These are phyloP conservation scores for Lupinus albus DNA, from an alignment of 306 rosid species.

Conservation along the genomic window DNA sequence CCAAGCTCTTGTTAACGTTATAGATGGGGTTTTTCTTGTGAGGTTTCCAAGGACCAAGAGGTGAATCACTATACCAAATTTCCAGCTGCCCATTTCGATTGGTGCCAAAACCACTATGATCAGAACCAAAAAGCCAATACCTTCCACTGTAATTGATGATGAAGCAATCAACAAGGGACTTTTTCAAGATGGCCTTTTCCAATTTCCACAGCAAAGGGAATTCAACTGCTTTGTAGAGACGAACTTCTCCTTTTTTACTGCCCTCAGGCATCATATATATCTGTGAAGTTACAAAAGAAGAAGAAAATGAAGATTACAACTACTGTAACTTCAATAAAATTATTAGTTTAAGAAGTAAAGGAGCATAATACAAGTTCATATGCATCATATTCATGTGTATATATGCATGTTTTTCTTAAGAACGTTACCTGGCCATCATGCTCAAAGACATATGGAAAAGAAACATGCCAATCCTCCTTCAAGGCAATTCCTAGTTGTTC, in stretches of 20 bases:
- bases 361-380: constrained; percentile 1
- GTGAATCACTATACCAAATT: constrained; percentile 85
- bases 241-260: constrained; percentile 78
- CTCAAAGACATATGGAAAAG: constrained; percentile 82
- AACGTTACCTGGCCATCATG: constrained; percentile 71
- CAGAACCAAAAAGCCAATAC: constrained; percentile 97
- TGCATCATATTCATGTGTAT: not conserved
- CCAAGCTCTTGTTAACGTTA: constrained; percentile 72
- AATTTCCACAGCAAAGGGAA: constrained; percentile 89
- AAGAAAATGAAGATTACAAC: constrained; percentile 27
- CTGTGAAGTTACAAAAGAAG: constrained; percentile 47
- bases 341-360: constrained; percentile 21
- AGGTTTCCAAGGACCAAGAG: constrained; percentile 93
- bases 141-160: constrained; percentile 58
- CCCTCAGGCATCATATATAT: constrained; percentile 97
- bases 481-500: constrained; percentile 84
- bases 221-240: constrained; percentile 77
- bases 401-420: constrained; percentile 8
- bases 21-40: constrained; percentile 87
- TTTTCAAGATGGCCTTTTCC: constrained; percentile 75
- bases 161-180: constrained; percentile 80
- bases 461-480: constrained; percentile 96
- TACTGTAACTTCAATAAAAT: not conserved
- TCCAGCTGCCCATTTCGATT: constrained; percentile 84
- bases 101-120: constrained; percentile 86